Evolutionary conservation across 1,284 basidiomycete genomes (phyloP).

Genomic region (Puccinia sorghi): DNA sequence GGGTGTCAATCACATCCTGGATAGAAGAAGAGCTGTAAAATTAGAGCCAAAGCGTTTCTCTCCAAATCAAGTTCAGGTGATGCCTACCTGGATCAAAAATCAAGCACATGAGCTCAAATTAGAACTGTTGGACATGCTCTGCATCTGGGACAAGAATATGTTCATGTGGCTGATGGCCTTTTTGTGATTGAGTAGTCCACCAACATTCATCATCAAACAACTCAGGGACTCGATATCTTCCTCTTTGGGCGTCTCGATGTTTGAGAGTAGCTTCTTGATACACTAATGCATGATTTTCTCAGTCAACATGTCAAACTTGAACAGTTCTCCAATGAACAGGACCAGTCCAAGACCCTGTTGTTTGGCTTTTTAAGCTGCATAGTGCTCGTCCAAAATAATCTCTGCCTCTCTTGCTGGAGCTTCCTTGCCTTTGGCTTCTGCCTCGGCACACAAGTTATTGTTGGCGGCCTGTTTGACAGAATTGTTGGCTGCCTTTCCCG

Average conservation of each 20-base stretch:
- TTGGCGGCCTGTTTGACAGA: slow-evolving; percentile 63
- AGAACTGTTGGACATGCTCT: slow-evolving; percentile 70
- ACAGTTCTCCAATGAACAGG: slow-evolving; percentile 95
- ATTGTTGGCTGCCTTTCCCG: slow-evolving; percentile 64
- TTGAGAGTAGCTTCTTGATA: slow-evolving; percentile 87
- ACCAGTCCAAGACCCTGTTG: slow-evolving; percentile 94
- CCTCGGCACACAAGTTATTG: slow-evolving; percentile 56
- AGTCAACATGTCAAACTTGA: slow-evolving; percentile 92
- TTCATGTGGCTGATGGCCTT: slow-evolving; percentile 84
- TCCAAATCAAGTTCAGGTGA: background rate
- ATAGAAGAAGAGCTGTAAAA: background rate
- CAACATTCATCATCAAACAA: slow-evolving; percentile 87
- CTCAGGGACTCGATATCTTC: slow-evolving; percentile 96
- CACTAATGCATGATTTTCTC: slow-evolving; percentile 95
- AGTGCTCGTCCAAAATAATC: slow-evolving; percentile 90
- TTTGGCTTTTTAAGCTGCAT: slow-evolving; percentile 93
- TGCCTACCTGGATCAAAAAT: slow-evolving; percentile 54
- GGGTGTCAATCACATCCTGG: slow-evolving; percentile 47
- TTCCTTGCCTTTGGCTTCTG: slow-evolving; percentile 60
- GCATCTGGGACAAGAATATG: slow-evolving; percentile 88
- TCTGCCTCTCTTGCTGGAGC: slow-evolving; percentile 59
- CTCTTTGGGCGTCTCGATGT: slow-evolving; percentile 91
- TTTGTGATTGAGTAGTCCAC: slow-evolving; percentile 69
- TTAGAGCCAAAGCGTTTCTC: background rate
- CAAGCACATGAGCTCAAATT: slow-evolving; percentile 44